phyloP scores from a whole-genome alignment of 495 filamentous ascomycete genomes.

The Venustampulla echinocandica region DNA sequence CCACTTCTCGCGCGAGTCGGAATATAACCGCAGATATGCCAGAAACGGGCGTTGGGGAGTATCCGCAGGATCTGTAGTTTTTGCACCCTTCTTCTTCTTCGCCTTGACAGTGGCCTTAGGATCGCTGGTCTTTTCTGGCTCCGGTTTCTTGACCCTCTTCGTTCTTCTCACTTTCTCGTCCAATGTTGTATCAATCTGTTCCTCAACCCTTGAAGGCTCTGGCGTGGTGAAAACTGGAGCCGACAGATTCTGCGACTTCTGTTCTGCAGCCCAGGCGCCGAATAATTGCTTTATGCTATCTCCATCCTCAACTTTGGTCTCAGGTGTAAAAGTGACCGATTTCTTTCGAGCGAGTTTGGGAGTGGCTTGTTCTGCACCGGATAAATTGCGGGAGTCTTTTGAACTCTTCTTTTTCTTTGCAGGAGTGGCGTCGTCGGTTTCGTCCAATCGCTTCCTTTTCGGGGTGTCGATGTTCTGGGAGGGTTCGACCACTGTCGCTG shows the following conservation, averaged over 20 bases:
- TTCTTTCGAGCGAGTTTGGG: conserved; percentile 40
- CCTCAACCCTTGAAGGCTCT: conserved; percentile 15
- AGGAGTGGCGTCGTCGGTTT: conserved; percentile 1
- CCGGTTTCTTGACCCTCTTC: conserved; percentile 18
- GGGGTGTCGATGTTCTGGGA: too few relatives aligned
- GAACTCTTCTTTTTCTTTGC: conserved; percentile 24
- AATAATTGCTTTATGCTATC: conserved; percentile 38
- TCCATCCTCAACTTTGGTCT: conserved; percentile 54
- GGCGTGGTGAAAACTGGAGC: conserved; percentile 11
- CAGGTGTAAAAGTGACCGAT: conserved; percentile 69
- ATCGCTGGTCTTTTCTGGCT: background rate
- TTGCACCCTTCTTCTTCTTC: conserved; percentile 28
- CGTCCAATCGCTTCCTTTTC: conserved; percentile 17
- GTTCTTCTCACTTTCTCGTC: conserved; percentile 19
- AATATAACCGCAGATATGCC: conserved; percentile 62
- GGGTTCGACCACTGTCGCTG: conserved; percentile 11
- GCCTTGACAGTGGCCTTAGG: conserved; percentile 11
- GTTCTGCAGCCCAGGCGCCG: conserved; percentile 34
- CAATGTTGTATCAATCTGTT: conserved; percentile 13
- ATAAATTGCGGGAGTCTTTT: background rate
- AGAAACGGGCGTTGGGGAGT: conserved; percentile 50
- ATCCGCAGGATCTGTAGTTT: conserved; percentile 23
- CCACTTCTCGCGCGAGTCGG: conserved; percentile 58
- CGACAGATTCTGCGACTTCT: conserved; percentile 24
- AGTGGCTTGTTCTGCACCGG: conserved; percentile 12